phyloP scores from a whole-genome alignment of 257 asterid species.

The Perilla frutescens region DNA sequence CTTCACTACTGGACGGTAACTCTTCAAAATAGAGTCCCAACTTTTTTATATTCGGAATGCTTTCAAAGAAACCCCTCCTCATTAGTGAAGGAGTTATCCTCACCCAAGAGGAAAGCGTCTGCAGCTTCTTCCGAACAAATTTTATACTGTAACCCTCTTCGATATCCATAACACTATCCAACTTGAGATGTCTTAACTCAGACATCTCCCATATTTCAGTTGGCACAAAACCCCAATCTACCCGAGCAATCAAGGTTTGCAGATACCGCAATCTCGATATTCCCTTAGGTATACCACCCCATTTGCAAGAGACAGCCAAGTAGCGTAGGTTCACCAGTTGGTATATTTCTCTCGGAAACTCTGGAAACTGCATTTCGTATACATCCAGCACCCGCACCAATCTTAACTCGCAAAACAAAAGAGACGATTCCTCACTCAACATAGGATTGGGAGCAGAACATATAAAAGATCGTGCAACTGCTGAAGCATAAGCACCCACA shows the following conservation, averaged over 20 bases:
- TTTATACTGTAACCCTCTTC: neutral
- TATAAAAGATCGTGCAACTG: neutral
- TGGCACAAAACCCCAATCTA: too few relatives aligned
- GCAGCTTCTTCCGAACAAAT: too few relatives aligned
- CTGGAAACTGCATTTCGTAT: neutral
- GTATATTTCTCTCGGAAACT: slow-evolving; percentile 16
- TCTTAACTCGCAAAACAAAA: neutral
- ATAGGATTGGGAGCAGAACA: neutral
- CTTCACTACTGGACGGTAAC: neutral
- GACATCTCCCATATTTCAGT: neutral
- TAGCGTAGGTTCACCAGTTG: neutral
- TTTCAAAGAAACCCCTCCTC: neutral
- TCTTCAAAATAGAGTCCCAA: too few relatives aligned
- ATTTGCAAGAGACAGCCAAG: too few relatives aligned
- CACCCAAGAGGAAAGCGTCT: neutral
- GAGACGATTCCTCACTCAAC: neutral
- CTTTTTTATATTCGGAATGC: neutral
- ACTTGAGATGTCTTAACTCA: neutral
- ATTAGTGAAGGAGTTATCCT: neutral
- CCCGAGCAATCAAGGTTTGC: neutral
- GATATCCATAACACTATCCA: neutral
- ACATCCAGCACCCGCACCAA: slow-evolving; percentile 29
- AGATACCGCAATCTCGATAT: slow-evolving; percentile 11
- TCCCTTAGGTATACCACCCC: too few relatives aligned
- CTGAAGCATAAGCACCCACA: neutral